phyloP scores from a whole-genome alignment of 331 rosid species.

The Acacia pycnantha region DNA sequence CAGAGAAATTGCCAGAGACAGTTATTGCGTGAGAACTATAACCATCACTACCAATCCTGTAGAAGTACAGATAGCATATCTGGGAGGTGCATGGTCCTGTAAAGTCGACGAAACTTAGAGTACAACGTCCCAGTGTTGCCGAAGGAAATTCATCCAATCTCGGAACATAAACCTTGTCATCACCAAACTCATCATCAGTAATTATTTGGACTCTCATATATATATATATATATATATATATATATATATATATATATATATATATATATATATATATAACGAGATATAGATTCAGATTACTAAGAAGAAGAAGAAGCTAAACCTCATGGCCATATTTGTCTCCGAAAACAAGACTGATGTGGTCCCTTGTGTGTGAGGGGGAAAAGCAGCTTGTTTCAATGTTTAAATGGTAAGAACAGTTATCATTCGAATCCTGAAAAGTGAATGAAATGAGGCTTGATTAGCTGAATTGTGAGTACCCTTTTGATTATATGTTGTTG shows the following conservation, averaged over 20 bases:
- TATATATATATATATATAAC: too few species aligned
- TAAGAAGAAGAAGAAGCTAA: not conserved
- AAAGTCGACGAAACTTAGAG: slow-evolving; percentile 55
- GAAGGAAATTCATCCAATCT: slow-evolving; percentile 55
- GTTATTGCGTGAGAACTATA: slow-evolving; percentile 65
- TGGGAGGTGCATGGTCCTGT: slow-evolving; percentile 70
- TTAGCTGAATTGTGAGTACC: not conserved
- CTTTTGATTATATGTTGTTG: not conserved
- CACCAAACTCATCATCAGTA: not conserved
- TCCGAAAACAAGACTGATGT: slow-evolving; percentile 72
- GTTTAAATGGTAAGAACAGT: slow-evolving; percentile 55
- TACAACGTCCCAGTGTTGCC: slow-evolving; percentile 63
- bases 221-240: too few species aligned
- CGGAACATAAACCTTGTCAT: slow-evolving; percentile 62
- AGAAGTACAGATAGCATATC: slow-evolving; percentile 63
- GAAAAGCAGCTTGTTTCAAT: slow-evolving; percentile 76
- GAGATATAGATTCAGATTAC: too few species aligned
- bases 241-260: too few species aligned
- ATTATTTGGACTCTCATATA: not conserved
- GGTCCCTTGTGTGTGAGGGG: slow-evolving; percentile 64
- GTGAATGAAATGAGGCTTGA: not conserved
- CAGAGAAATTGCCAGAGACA: slow-evolving; percentile 34
- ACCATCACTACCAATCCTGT: slow-evolving; percentile 74
- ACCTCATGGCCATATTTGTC: slow-evolving; percentile 87
- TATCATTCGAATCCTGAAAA: not conserved